Base-by-base conservation (phyloP, 2,329 filamentous ascomycete species). In the Paecilomyces niveus region DNA sequence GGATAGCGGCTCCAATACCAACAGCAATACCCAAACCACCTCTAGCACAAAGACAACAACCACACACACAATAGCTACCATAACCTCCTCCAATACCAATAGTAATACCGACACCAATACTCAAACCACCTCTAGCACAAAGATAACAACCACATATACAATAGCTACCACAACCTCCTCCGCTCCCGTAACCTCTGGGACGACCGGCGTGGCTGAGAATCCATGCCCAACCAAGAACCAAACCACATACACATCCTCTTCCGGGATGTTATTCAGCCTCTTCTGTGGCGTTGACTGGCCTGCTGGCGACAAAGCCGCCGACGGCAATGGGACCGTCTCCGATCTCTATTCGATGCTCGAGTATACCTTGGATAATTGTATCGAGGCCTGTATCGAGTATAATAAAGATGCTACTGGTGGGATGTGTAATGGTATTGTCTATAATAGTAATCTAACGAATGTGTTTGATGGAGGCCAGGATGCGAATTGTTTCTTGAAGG, bases 261-360 rank as follows among this genome's bases (percentile, higher is more conserved):
- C 15, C 11, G 56, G 56, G 9, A 9, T 8, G n/a, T 18, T 33
- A 18, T 57, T 57, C 56, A 53, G 24, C 11, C 24, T 57, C n/a
- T 50, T 32, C 49, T 57, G 56, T 53, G 15, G 31, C 9, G 52
- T 54, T 26, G 53, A 54, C 32, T 55, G 53, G 57, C n/a, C 31
- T 22, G 1, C 6, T 18, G 53, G 57, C 8, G 8, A 26, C 3
- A 13, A 22, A n/a, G 35, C 35, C n/a, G 35, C 35, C n/a, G 35
- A 39, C 11, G 35, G 35, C 35, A 39, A 39, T 3, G 35, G 35
- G 5, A 39, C 35, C n/a, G 39, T 18, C 6, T 8, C 7, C 5
- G 39, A 18, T 18, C 39, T 45, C 15, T n/a, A 7, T 8, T 18
- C 7, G n/a, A 18, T 2, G 3, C 8, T 8, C 5, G 3, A 18